These are phyloP conservation scores for Xylaria curta DNA, from an alignment of 495 filamentous ascomycete genomes.

Conservation along the genomic window DNA sequence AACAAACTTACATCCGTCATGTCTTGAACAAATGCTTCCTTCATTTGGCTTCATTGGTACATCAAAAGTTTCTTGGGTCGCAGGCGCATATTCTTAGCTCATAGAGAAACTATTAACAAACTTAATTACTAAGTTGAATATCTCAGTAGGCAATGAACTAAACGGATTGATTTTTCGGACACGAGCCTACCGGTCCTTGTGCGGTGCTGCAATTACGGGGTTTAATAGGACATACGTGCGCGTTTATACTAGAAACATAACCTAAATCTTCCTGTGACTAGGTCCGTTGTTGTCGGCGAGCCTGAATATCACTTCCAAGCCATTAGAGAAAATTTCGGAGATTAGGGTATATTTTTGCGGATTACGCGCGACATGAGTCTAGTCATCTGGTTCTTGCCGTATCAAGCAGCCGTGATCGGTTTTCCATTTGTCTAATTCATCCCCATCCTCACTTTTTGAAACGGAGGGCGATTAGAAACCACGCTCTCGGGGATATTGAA, in stretches of 20 bases:
- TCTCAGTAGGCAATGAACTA: conserved; percentile 31
- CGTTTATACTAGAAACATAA: conserved; percentile 65
- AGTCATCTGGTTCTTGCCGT: conserved; percentile 33
- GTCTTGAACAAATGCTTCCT: not conserved
- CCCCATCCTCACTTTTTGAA: not conserved
- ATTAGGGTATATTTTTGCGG: not conserved
- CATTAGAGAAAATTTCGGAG: conserved; percentile 31
- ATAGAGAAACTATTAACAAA: conserved; percentile 33
- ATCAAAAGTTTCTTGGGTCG: conserved; percentile 30
- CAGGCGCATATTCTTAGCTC: conserved; percentile 34
- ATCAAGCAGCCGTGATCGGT: conserved; percentile 17
- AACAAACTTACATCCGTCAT: conserved; percentile 8
- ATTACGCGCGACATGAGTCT: conserved; percentile 13
- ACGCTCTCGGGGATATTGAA: not conserved
- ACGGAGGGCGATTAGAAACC: conserved; percentile 1
- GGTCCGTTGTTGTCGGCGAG: conserved; percentile 54
- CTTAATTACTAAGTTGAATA: conserved; percentile 35
- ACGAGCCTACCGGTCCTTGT: conserved; percentile 51
- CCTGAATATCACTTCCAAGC: conserved; percentile 62
- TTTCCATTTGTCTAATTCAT: not conserved
- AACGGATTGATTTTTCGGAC: conserved; percentile 29
- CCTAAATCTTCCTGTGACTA: conserved; percentile 64
- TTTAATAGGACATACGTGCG: conserved; percentile 57
- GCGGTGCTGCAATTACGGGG: conserved; percentile 62
- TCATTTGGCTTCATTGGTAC: conserved; percentile 28